Percentiles rank a stretch among this genome's conserved stretches.
These are phyloP conservation scores for Parathielavia hyrcaniae DNA, from an alignment of 495 filamentous ascomycete species.

Conservation along the genomic window DNA sequence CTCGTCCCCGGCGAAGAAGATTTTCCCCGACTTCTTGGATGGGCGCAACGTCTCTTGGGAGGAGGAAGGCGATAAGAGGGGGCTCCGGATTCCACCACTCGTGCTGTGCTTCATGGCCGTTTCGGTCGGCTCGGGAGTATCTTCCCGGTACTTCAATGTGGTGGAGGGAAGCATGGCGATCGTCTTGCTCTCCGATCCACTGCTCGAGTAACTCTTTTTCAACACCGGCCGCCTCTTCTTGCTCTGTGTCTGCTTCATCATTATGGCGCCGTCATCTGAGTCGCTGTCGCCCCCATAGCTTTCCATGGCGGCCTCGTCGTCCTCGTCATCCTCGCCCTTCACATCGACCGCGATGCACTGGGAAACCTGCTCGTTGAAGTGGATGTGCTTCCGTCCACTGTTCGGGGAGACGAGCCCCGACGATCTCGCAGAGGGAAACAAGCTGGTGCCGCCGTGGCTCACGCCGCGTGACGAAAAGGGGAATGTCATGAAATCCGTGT, in stretches of 20 bases:
- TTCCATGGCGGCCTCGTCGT: slow-evolving; percentile 47
- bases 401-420: slow-evolving; percentile 63
- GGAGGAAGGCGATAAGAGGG: slow-evolving; percentile 55
- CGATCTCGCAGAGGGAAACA: slow-evolving; percentile 52
- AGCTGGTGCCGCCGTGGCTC: slow-evolving; percentile 52
- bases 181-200: slow-evolving; percentile 66
- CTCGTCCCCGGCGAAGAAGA: slow-evolving; percentile 49
- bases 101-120: slow-evolving; percentile 51
- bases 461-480: slow-evolving; percentile 51
- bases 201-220: slow-evolving; percentile 44
- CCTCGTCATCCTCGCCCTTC: slow-evolving; percentile 67
- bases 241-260: slow-evolving; percentile 64
- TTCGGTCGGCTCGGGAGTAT: slow-evolving; percentile 64
- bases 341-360: slow-evolving; percentile 92
- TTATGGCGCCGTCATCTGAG: slow-evolving; percentile 69
- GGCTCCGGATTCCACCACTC: slow-evolving; percentile 44
- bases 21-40: slow-evolving; percentile 61
- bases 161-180: slow-evolving; percentile 92
- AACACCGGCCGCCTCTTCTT: slow-evolving; percentile 40
- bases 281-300: slow-evolving; percentile 55
- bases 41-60: slow-evolving; percentile 73
- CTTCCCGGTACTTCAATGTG: slow-evolving; percentile 80
- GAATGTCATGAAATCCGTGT: slow-evolving; percentile 61
- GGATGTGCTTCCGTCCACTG: slow-evolving; percentile 72
- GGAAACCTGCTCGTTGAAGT: slow-evolving; percentile 92